A percentile compares a stretch with the other conserved stretches of the same genome.
Evolutionary conservation across 352 stramenopile species (phyloP).

Genomic region (Phytophthora agathidicida): DNA sequence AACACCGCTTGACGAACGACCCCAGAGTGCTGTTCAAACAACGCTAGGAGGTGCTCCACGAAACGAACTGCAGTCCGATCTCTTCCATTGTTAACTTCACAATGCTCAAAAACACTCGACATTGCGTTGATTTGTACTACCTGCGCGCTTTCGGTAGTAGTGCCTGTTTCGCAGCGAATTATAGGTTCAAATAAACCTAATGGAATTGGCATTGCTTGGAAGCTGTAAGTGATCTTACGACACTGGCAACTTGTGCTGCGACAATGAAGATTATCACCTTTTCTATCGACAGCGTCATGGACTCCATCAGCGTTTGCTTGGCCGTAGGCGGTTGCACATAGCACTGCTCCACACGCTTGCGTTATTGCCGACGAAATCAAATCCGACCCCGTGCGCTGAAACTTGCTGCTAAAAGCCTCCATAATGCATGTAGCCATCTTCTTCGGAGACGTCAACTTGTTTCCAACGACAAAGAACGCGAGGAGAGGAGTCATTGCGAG

Average conservation of each 20-base stretch:
- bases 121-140: constrained; percentile 31
- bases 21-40: constrained; percentile 28
- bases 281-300: background rate
- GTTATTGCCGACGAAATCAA: constrained; percentile 32
- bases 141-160: constrained; percentile 18
- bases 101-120: constrained; percentile 50
- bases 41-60: constrained; percentile 34
- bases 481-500: constrained; percentile 49
- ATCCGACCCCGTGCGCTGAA: constrained; percentile 37
- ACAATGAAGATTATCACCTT: background rate
- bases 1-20: constrained; percentile 27
- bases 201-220: constrained; percentile 31
- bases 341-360: constrained; percentile 39
- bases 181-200: constrained; percentile 39
- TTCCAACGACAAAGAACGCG: constrained; percentile 43
- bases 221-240: constrained; percentile 12
- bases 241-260: constrained; percentile 29
- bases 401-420: constrained; percentile 42
- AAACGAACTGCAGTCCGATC: constrained; percentile 35
- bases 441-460: constrained; percentile 40
- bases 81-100: constrained; percentile 34
- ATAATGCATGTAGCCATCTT: constrained; percentile 48
- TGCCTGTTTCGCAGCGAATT: constrained; percentile 17
- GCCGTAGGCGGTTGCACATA: constrained; percentile 40
- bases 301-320: constrained; percentile 20